Evolutionary conservation across 2,329 filamentous ascomycete species (phyloP).

Genomic region (Penicillium aurantiogriseum): DNA sequence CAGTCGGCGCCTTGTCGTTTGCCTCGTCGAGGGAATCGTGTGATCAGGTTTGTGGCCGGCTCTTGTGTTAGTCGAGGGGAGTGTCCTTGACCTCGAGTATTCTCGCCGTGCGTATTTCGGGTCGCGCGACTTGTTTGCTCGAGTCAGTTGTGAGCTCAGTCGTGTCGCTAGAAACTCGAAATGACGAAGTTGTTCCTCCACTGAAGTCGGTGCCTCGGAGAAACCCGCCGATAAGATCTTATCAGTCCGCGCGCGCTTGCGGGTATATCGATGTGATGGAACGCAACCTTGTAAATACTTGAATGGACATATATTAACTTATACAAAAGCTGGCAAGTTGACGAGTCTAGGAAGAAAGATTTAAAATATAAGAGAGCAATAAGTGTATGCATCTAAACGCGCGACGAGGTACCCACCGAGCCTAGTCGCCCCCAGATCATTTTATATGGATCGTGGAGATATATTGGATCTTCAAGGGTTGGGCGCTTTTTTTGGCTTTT

Average conservation of each 20-base stretch:
- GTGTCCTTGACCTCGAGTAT: neutral
- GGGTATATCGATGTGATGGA: neutral
- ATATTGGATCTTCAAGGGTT: neutral
- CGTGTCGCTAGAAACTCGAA: neutral
- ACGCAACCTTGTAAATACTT: neutral
- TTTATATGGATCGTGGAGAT: neutral
- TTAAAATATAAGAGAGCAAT: neutral
- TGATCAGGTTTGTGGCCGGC: neutral
- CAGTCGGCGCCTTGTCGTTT: constrained; percentile 7
- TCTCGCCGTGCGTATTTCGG: neutral
- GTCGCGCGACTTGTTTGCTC: neutral
- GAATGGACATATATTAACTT: no score
- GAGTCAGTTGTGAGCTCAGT: neutral
- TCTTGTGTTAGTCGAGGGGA: neutral
- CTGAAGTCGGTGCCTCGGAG: constrained; percentile 20
- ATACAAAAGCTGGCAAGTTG: neutral
- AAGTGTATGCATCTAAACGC: neutral
- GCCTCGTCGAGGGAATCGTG: constrained; percentile 2
- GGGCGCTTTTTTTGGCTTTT: neutral
- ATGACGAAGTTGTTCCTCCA: constrained; percentile 16
- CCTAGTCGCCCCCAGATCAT: neutral
- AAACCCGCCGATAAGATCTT: constrained; percentile 28
- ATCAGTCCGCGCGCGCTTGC: constrained; percentile 1
- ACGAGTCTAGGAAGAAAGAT: neutral
- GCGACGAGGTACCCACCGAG: neutral